Evolutionary conservation across 106 monocot species (phyloP), one percentile per base, ranked within the genome.

Genomic region (Dendrobium officinale): DNA sequence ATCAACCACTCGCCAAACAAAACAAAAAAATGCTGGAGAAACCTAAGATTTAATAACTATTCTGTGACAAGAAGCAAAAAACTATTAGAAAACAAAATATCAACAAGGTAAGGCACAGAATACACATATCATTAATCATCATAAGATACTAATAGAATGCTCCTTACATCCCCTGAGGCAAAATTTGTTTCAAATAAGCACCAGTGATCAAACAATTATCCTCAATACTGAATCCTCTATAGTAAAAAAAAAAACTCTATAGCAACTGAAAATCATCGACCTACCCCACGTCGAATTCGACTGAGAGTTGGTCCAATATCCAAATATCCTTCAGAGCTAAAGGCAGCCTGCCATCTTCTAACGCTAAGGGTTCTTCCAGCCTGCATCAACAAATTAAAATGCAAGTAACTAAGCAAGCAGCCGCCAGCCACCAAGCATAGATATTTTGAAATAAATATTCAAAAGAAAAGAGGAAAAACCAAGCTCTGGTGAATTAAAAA

Each of bases 271-370:
- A 43, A 0, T 31, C 74, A 75, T 8, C 17, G 49, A 76, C 84
- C 26, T 84, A 91, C 91, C 82, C 86, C 91, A 78, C 88, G 81
- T 17, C 84, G 86, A 68, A 91, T 88, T 22, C 86, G 70, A 68
- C 82, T 81, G 42, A 91, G 84, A 37, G 84, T 82, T 48, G 85
- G 66, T 2, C 81, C 91, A 77, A 91, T 86, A 74, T 91, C 91
- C 78, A 91, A 80, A 68, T 78, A 77, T 54, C 91, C 91, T 80
- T 91, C 91, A 78, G 77, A 74, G 72, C 75, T 88, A 55, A 91
- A 91, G 47, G 91, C 91, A 43, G 91, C 88, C 29, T 54, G 85
- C 91, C 91, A 91, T 77, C 84, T 91, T 67, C 91, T 79, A 26
- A 42, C 78, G 45, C 91, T 91, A 45, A 91, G 80, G 67, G 91